Evolutionary conservation across 208 protist genomes (phyloP).

Genomic region (Wallacemonas sp.): DNA sequence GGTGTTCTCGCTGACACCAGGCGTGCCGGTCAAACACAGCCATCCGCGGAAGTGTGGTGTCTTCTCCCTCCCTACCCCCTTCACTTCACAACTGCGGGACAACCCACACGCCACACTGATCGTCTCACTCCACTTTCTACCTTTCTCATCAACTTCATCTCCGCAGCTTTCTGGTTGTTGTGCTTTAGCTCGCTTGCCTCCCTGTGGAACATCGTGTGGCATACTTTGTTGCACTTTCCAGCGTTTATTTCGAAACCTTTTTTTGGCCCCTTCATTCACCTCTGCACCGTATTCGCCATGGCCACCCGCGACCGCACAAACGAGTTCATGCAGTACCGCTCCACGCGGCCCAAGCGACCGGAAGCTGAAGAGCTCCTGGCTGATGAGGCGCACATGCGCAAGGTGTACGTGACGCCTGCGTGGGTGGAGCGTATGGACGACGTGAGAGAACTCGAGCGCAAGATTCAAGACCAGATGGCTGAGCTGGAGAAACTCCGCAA

Average conservation of each 20-base stretch:
- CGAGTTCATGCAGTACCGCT: constrained; percentile 87
- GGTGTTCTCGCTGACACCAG: no score
- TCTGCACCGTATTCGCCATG: constrained; percentile 38
- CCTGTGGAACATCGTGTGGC: neutral
- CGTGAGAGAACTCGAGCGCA: constrained; percentile 56
- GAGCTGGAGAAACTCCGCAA: constrained; percentile 71
- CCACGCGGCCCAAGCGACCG: constrained; percentile 46
- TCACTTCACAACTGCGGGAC: no score
- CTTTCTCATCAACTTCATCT: no score
- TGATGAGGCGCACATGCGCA: constrained; percentile 57
- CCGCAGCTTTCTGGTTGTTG: no score
- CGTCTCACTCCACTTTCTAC: no score
- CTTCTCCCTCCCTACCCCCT: no score
- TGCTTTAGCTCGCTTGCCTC: no score
- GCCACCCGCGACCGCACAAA: constrained; percentile 82
- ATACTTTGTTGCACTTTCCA: neutral
- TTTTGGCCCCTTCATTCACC: constrained; percentile 1
- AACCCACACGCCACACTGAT: no score
- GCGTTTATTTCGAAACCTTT: neutral
- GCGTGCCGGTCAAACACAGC: no score
- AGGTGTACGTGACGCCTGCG: constrained; percentile 64
- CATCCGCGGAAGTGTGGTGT: no score
- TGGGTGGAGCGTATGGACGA: constrained; percentile 89
- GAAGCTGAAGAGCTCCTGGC: constrained; percentile 73
- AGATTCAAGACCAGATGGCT: constrained; percentile 74